A percentile compares a stretch with the other conserved stretches of the same genome.
Evolutionary conservation across 176 grass and related monocot species (phyloP).

Genomic region (Oryza australiensis): DNA sequence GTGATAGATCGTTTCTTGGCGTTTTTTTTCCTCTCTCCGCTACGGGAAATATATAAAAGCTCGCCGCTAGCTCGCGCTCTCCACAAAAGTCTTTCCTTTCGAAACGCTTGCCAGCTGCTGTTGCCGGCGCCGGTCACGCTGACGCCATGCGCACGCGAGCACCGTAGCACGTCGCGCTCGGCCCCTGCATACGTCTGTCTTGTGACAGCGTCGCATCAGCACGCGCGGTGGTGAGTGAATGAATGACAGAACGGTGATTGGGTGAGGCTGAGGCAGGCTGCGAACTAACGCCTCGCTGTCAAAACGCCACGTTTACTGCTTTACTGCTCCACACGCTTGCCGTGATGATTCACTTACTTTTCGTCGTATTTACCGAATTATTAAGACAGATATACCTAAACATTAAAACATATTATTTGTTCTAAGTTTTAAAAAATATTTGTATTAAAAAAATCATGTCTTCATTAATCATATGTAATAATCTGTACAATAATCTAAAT

Average conservation of each 20-base stretch:
- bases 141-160: constrained; percentile 50
- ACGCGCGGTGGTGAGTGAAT: background rate
- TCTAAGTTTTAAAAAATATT: too few relatives aligned
- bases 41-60: background rate
- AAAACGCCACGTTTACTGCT: background rate
- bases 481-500: too few relatives aligned
- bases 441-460: too few relatives aligned
- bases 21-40: background rate
- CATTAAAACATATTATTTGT: too few relatives aligned
- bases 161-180: background rate
- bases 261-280: too few relatives aligned
- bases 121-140: constrained; percentile 35
- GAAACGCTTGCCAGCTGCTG: background rate
- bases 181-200: constrained; percentile 35
- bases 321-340: background rate
- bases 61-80: background rate
- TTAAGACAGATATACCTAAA: too few relatives aligned
- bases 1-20: constrained; percentile 9
- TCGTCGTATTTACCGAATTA: too few relatives aligned
- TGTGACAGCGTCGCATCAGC: constrained; percentile 56
- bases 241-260: too few relatives aligned
- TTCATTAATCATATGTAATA: too few relatives aligned
- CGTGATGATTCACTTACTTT: too few relatives aligned
- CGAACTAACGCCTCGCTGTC: background rate
- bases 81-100: background rate